Percentiles rank a stretch among this genome's conserved stretches.
These are phyloP conservation scores for Hypsizygus ulmarius DNA, from an alignment of 1,284 basidiomycete genomes.

Conservation along the genomic window DNA sequence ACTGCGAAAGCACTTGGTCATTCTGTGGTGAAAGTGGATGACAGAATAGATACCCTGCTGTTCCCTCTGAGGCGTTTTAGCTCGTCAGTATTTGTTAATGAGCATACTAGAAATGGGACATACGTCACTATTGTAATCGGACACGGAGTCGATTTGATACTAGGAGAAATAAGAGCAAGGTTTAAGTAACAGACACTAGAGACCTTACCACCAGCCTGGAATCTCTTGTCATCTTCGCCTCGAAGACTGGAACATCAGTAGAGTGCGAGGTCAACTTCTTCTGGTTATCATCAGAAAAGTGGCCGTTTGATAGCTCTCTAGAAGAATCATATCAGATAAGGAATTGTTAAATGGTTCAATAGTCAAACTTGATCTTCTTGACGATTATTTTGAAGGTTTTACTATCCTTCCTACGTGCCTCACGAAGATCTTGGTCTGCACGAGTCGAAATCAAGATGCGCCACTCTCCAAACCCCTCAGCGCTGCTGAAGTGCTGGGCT, in stretches of 20 bases:
- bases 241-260: slow-evolving; percentile 56
- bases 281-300: slow-evolving; percentile 68
- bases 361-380: slow-evolving; percentile 56
- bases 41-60: slow-evolving; percentile 45
- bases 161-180: slow-evolving; percentile 21
- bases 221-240: slow-evolving; percentile 67
- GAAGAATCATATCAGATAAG: slow-evolving; percentile 2
- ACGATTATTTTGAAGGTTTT: slow-evolving; percentile 43
- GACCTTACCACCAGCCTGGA: slow-evolving; percentile 55
- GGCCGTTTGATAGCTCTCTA: slow-evolving; percentile 63
- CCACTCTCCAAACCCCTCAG: slow-evolving; percentile 53
- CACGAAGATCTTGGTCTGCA: slow-evolving; percentile 43
- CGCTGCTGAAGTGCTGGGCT: slow-evolving; percentile 48
- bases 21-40: background rate
- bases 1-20: slow-evolving; percentile 14
- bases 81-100: background rate
- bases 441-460: slow-evolving; percentile 44
- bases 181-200: background rate
- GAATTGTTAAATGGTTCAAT: background rate
- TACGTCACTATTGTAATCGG: slow-evolving; percentile 49
- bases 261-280: slow-evolving; percentile 51
- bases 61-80: slow-evolving; percentile 39
- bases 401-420: slow-evolving; percentile 33
- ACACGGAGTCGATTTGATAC: slow-evolving; percentile 65
- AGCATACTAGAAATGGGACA: background rate